Evolutionary conservation across 306 rosid genomes (phyloP), one percentile per base, ranked within the genome.

Genomic region (Alnus glutinosa): DNA sequence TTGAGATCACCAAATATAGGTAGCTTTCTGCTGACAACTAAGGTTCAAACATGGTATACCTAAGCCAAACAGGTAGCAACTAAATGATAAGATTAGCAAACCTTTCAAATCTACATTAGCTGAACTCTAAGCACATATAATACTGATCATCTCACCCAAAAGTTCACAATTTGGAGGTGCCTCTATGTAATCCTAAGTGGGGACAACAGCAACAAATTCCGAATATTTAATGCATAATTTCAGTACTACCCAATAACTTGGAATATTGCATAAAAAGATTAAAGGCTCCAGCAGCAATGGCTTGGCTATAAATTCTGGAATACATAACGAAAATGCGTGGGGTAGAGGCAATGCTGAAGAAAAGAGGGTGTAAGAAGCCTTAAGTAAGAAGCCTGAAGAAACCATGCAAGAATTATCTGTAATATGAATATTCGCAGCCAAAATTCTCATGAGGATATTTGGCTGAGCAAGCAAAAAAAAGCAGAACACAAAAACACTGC

Each of bases 391-490:
- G 46, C 46, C 46, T 42, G 66, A 80, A 68, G 48, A 71, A 34
- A 14, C 55, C 19, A 50, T 42, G 46, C 7, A 46, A 15, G 47
- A 75, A 6, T 19, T 46, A 30, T 79, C 42, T 64, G 23, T 36
- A 39, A 15, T 37, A 37, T 71, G 16, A 49, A 51, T 23, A 39
- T 49, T 39, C 69, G 15, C 72, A 15, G 69, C 10, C 55, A 62
- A 39, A 58, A 23, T 54, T n/a, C 70, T 76, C 75, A 7, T 3
- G 19, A n/a, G 11, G 4, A 64, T 39, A 37, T 64, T 37, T 55
- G 16, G 5, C 23, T 64, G 10, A 39, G 54, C 50, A 58, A 7
- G 81, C 76, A 85, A 66, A 79, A 85, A 66, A 79, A 34, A 16
- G 66, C 61, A 62, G 50, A 52, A 39, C 32, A 59, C 10, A 51